Conservation (phyloP, 1,284 basidiomycete genomes). For the Cryptococcus sp. region DNA sequence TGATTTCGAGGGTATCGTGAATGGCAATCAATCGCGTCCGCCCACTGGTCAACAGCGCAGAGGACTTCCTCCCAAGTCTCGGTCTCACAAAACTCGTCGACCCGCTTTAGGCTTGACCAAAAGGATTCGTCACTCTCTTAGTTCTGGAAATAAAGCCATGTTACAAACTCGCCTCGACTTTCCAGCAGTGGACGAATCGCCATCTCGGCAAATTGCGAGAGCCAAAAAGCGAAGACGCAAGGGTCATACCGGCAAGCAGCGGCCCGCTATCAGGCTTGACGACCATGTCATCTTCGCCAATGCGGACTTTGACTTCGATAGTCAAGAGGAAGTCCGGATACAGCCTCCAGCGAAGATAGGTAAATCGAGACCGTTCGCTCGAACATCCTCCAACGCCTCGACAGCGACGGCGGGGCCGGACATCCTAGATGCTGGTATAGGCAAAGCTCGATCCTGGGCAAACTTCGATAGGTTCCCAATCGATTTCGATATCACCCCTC, state of each 20-base stretch:
- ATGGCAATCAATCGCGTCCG: slow-evolving; percentile 14
- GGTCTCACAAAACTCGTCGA: slow-evolving; percentile 12
- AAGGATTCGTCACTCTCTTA: slow-evolving; percentile 5
- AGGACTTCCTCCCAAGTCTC: not conserved
- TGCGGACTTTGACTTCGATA: slow-evolving; percentile 45
- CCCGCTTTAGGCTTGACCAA: slow-evolving; percentile 31
- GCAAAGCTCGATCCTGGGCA: slow-evolving; percentile 51
- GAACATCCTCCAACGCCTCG: slow-evolving; percentile 8
- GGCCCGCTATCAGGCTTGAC: slow-evolving; percentile 45
- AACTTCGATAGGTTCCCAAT: slow-evolving; percentile 49
- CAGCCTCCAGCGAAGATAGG: not conserved
- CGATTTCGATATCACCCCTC: slow-evolving; percentile 50
- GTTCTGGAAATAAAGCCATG: slow-evolving; percentile 8
- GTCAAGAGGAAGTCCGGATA: slow-evolving; percentile 13
- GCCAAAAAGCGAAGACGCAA: slow-evolving; percentile 19
- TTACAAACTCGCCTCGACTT: slow-evolving; percentile 42
- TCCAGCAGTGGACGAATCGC: slow-evolving; percentile 21
- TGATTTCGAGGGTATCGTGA: slow-evolving; percentile 46
- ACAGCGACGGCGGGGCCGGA: slow-evolving; percentile 2
- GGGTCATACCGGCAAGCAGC: slow-evolving; percentile 5
- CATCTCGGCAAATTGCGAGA: not conserved
- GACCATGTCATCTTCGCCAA: slow-evolving; percentile 46
- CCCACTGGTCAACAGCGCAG: not conserved
- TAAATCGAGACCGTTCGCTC: slow-evolving; percentile 11
- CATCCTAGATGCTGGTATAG: slow-evolving; percentile 39